A percentile compares a stretch with the other conserved stretches of the same genome.
Evolutionary conservation across 257 asterid species (phyloP).

Genomic region (Salvia splendens): DNA sequence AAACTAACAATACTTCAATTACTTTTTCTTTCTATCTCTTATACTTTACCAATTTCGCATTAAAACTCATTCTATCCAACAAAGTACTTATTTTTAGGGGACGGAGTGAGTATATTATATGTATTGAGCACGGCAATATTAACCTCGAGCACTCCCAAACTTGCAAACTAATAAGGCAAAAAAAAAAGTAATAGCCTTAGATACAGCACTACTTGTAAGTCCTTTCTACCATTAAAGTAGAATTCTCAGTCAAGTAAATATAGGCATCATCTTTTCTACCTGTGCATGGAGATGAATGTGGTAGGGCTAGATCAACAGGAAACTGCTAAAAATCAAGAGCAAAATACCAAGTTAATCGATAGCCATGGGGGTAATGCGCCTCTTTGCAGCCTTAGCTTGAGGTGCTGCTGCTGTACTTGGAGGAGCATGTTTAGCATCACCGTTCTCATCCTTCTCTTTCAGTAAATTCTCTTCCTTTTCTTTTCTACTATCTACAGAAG

Average conservation of each 20-base stretch:
- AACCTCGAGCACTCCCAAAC: no score
- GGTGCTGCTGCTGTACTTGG: conserved; percentile 36
- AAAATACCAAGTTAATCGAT: conserved; percentile 44
- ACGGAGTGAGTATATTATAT: no score
- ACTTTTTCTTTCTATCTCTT: no score
- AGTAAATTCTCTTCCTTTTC: conserved; percentile 28
- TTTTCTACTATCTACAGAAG: conserved; percentile 37
- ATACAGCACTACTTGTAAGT: conserved; percentile 1
- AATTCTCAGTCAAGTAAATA: not conserved
- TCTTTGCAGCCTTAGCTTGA: conserved; percentile 56
- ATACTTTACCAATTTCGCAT: no score
- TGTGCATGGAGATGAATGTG: conserved; percentile 5
- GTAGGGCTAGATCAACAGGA: not conserved
- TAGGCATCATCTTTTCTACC: not conserved
- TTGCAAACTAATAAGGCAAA: not conserved
- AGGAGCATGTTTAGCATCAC: conserved; percentile 39
- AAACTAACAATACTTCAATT: no score
- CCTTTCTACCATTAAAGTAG: not conserved
- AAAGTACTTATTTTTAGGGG: no score
- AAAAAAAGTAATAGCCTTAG: no score
- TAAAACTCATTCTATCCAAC: no score
- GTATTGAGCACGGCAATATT: no score
- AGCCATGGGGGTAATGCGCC: conserved; percentile 84
- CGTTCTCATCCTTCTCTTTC: conserved; percentile 39
- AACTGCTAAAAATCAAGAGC: not conserved